These are phyloP conservation scores for Solanum virginianum DNA, from an alignment of 257 asterid species.

Conservation along the genomic window DNA sequence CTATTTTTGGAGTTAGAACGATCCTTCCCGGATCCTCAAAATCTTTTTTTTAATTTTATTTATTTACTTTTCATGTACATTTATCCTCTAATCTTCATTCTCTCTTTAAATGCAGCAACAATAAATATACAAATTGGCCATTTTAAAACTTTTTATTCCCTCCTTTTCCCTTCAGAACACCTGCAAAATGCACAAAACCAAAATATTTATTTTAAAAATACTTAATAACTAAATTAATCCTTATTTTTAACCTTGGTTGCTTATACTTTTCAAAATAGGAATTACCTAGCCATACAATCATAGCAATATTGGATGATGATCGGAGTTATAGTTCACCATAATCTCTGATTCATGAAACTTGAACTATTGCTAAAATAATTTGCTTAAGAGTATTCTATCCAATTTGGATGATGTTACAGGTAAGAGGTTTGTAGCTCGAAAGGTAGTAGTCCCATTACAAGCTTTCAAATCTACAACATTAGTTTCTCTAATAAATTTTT, in stretches of 20 bases:
- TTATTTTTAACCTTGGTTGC: not conserved
- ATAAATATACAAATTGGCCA: conserved; percentile 5
- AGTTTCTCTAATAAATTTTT: no score
- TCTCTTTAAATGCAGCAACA: conserved; percentile 12
- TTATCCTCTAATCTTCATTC: not conserved
- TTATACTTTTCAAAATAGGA: not conserved
- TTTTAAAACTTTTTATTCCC: conserved; percentile 13
- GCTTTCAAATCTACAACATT: no score
- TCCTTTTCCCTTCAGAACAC: conserved; percentile 41
- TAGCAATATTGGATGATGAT: no score
- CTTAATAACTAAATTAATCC: not conserved
- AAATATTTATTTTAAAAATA: not conserved
- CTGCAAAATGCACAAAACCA: conserved; percentile 11
- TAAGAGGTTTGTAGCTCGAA: no score
- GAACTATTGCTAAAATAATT: no score
- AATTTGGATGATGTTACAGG: no score
- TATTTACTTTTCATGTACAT: not conserved
- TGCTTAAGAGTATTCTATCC: no score
- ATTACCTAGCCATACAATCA: no score
- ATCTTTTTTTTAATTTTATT: not conserved
- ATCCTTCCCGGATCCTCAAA: conserved; percentile 3
- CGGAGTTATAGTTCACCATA: no score
- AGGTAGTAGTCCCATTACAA: no score
- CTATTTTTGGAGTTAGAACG: no score
- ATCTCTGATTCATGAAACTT: no score